Evolutionary conservation across 2,329 filamentous ascomycete genomes (phyloP).

Genomic region (Aspergillus niger): DNA sequence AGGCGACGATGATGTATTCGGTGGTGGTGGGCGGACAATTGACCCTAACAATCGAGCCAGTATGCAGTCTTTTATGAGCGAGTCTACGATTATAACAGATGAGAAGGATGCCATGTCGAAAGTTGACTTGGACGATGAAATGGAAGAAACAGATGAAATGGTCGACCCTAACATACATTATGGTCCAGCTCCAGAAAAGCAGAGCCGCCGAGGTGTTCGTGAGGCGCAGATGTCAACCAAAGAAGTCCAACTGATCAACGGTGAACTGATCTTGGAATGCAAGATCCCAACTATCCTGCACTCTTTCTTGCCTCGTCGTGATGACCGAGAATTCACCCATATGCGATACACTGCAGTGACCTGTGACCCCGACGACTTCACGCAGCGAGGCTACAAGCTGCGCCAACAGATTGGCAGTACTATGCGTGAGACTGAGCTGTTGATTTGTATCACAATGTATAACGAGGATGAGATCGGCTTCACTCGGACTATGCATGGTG

Average conservation of each 20-base stretch:
- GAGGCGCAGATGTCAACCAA: slow-evolving; percentile 87
- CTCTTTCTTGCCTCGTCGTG: slow-evolving; percentile 89
- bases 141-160: slow-evolving; percentile 54
- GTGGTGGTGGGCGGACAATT: slow-evolving; percentile 43
- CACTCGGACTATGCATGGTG: slow-evolving; percentile 95
- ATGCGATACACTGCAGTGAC: slow-evolving; percentile 99
- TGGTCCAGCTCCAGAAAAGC: slow-evolving; percentile 81
- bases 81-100: slow-evolving; percentile 61
- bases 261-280: slow-evolving; percentile 95
- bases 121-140: slow-evolving; percentile 50
- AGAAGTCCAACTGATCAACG: slow-evolving; percentile 94
- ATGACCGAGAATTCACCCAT: slow-evolving; percentile 95
- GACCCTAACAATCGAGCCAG: slow-evolving; percentile 58
- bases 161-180: slow-evolving; percentile 68
- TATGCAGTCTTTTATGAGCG: slow-evolving; percentile 62
- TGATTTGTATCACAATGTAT: slow-evolving; percentile 98
- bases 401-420: slow-evolving; percentile 86
- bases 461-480: slow-evolving; percentile 98
- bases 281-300: slow-evolving; percentile 98
- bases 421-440: slow-evolving; percentile 85
- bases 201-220: slow-evolving; percentile 83
- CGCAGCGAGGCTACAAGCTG: slow-evolving; percentile 83
- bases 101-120: slow-evolving; percentile 48
- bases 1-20: slow-evolving; percentile 72
- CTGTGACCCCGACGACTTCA: slow-evolving; percentile 93